These are phyloP conservation scores for Xanthoconium stramineum DNA, from an alignment of 768 basidiomycete genomes.

Conservation along the genomic window DNA sequence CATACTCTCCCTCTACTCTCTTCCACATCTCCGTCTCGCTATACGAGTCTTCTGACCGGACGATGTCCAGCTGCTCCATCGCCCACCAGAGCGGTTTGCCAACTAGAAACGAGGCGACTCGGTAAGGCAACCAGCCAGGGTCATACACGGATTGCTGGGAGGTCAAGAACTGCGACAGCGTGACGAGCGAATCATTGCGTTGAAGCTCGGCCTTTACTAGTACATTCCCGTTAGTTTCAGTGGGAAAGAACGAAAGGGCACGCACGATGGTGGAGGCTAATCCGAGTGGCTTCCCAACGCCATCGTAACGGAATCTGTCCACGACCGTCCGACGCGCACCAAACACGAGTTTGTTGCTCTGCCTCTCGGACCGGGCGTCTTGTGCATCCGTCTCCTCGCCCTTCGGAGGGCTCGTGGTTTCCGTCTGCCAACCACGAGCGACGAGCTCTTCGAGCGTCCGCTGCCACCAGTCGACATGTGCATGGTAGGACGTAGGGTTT, in stretches of 20 bases:
- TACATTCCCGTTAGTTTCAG: conserved; percentile 31
- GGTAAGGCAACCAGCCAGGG: conserved; percentile 63
- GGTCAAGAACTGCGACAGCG: conserved; percentile 52
- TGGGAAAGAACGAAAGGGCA: conserved; percentile 10
- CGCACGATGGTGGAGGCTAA: conserved; percentile 73
- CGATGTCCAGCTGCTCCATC: conserved; percentile 71
- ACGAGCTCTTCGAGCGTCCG: conserved; percentile 59
- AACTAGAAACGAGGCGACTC: conserved; percentile 67
- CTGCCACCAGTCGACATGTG: conserved; percentile 89
- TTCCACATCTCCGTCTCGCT: conserved; percentile 49
- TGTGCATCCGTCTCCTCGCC: conserved; percentile 6
- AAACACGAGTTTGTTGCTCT: conserved; percentile 56
- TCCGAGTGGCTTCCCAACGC: conserved; percentile 73
- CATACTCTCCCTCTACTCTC: conserved; percentile 68
- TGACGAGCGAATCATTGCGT: conserved; percentile 42
- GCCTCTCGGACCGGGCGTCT: conserved; percentile 11
- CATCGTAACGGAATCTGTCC: conserved; percentile 61
- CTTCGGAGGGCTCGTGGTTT: conserved; percentile 9
- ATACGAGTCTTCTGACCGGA: conserved; percentile 55
- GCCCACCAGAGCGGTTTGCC: conserved; percentile 87
- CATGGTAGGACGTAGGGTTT: conserved; percentile 77
- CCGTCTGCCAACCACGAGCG: conserved; percentile 51
- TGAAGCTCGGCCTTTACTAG: conserved; percentile 71
- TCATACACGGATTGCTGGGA: conserved; percentile 63
- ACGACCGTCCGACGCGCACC: conserved; percentile 51